Percentiles rank a stretch among this genome's conserved stretches.
phyloP scores from a whole-genome alignment of 768 basidiomycete species.

The Royoungia palumana region DNA sequence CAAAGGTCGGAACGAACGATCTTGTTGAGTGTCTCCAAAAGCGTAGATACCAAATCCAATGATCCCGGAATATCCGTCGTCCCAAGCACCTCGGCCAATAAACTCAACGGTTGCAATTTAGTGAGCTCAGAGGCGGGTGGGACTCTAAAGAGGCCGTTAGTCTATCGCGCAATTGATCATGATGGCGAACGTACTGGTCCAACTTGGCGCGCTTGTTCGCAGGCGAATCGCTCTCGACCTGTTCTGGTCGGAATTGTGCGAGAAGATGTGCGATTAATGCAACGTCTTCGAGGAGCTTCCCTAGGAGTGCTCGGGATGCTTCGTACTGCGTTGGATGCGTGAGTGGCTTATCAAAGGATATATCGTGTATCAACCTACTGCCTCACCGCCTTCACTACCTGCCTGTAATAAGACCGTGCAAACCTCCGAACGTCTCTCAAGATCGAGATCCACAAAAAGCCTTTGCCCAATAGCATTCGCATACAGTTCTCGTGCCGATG shows the following conservation, averaged over 20 bases:
- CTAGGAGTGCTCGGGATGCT: constrained; percentile 48
- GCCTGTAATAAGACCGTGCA: constrained; percentile 55
- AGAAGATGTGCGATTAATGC: constrained; percentile 54
- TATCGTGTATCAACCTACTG: constrained; percentile 36
- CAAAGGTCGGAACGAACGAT: constrained; percentile 56
- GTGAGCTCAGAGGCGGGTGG: constrained; percentile 34
- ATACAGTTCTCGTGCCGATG: constrained; percentile 39
- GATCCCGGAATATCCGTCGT: constrained; percentile 65
- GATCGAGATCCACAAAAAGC: constrained; percentile 51
- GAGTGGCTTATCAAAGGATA: not conserved
- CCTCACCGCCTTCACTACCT: constrained; percentile 44
- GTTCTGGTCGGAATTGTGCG: constrained; percentile 43
- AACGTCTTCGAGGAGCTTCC: constrained; percentile 47
- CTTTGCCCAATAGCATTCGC: constrained; percentile 47
- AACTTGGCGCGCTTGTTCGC: constrained; percentile 65
- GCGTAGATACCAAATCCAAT: constrained; percentile 61
- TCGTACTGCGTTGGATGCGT: constrained; percentile 34
- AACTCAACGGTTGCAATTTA: constrained; percentile 45
- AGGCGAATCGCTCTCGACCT: constrained; percentile 41
- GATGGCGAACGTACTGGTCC: constrained; percentile 51
- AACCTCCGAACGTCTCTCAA: constrained; percentile 53
- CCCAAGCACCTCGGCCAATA: constrained; percentile 69
- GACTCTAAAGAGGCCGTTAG: constrained; percentile 3
- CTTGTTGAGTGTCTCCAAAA: constrained; percentile 70
- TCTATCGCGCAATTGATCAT: not conserved